Evolutionary conservation across 208 protist genomes (phyloP), one percentile per base, ranked within the genome.

Genomic region (Leishmania tarentolae): DNA sequence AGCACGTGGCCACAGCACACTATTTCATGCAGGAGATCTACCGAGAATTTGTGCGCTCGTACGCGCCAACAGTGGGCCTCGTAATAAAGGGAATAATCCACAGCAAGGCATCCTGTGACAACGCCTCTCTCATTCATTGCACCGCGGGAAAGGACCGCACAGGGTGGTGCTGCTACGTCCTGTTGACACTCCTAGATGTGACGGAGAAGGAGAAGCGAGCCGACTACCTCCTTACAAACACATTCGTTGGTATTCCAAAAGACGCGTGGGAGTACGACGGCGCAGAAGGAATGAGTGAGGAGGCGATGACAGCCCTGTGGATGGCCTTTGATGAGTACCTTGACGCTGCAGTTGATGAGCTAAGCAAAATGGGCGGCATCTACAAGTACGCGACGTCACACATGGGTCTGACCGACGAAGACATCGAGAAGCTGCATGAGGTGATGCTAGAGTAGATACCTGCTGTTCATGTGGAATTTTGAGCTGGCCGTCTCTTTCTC

Each of bases 131-230:
- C 42, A 66, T 91, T 35, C 88, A 91, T 83, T 91, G 88, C 86
- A 89, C 88, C 3, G 86, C 88, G 42, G 88, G 88, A 65, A 91
- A 88, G 63, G 88, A 91, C 56, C 78, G 88, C 40, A 91, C 86
- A 15, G 86, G 88, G 28, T 79, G 86, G 69, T 71, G 76, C 52
- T 83, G 69, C 31, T 80, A 80, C 37, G 70, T 89, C 40, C 61
- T 91, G 4, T 75, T 89, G 11, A 70, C 72, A 19, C 76, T 91
- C 21, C 78, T 88, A 21, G 83, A 81, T 11, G 79, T 91, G 40
- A 69, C 37, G 6, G 73, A 87, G n/a, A 65, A 89, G 65, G 77
- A 76, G 21, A 84, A 84, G 40, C 68, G 84, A 6, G 56, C 72
- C 24, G 88, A 91, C 66, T 91, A 87, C 77, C 78, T 88, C 28